Percentiles rank a stretch among this genome's conserved stretches.
phyloP scores from a whole-genome alignment of 768 basidiomycete genomes.

The Mycena filopes region DNA sequence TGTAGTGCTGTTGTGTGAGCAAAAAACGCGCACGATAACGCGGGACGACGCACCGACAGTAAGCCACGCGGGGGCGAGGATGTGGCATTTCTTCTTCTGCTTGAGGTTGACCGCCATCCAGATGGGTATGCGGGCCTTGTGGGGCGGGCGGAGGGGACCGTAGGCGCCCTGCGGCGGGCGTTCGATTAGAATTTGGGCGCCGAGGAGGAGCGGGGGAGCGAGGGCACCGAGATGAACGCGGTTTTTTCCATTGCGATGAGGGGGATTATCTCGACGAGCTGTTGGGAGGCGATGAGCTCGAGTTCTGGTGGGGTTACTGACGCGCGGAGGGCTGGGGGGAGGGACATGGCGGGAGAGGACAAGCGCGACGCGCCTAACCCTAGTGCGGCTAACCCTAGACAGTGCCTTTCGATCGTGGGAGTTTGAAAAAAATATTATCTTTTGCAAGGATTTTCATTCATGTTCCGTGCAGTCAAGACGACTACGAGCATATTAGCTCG shows the following conservation, averaged over 20 bases:
- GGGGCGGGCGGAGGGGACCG: conserved; percentile 91
- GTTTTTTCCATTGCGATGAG: conserved; percentile 91
- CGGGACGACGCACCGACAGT: conserved; percentile 70
- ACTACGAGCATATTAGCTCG: conserved; percentile 26
- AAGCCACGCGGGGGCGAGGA: conserved; percentile 92
- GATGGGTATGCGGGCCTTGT: conserved; percentile 85
- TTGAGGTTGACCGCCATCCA: conserved; percentile 98
- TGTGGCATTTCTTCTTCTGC: conserved; percentile 93
- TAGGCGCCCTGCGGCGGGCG: conserved; percentile 78
- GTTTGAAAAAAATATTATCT: no score
- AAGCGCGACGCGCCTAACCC: no score
- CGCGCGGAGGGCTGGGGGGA: conserved; percentile 74
- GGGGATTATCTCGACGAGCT: conserved; percentile 87
- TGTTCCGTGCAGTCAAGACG: conserved; percentile 24
- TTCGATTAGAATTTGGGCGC: conserved; percentile 31
- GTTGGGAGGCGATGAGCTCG: conserved; percentile 88
- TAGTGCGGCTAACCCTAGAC: no score
- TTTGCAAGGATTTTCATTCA: conserved; percentile 7
- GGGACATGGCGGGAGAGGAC: conserved; percentile 64
- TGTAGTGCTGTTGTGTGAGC: conserved; percentile 41
- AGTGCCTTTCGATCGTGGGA: no score
- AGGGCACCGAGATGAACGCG: conserved; percentile 86
- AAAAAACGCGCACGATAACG: not conserved
- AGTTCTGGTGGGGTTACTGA: conserved; percentile 88
- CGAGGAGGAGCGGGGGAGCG: conserved; percentile 23